Conservation (phyloP, 768 basidiomycete genomes). For the Fistulinella prunicolor region DNA sequence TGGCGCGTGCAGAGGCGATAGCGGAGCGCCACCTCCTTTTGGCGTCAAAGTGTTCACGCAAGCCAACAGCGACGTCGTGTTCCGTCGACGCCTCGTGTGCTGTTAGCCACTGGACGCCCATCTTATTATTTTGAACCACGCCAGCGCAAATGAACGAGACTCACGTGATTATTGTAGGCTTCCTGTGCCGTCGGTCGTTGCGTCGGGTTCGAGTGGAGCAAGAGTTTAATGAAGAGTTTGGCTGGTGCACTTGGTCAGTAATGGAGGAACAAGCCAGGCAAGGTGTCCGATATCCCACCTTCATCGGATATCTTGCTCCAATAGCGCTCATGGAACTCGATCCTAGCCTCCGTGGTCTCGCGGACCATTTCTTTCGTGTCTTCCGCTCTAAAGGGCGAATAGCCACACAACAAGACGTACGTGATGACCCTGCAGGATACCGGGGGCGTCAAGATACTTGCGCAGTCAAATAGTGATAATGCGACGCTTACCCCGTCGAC, state of each 20-base stretch:
- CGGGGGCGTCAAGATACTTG: neutral
- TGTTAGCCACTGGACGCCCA: conserved; percentile 62
- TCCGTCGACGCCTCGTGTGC: conserved; percentile 61
- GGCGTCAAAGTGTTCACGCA: conserved; percentile 83
- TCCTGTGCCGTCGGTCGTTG: conserved; percentile 71
- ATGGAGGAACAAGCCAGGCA: too few relatives aligned
- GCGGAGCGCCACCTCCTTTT: conserved; percentile 70
- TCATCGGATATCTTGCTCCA: conserved; percentile 87
- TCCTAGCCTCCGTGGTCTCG: conserved; percentile 81
- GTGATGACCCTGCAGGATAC: conserved; percentile 70
- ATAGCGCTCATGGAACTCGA: conserved; percentile 91
- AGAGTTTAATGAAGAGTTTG: conserved; percentile 73
- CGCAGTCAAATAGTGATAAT: neutral
- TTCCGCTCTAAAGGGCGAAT: conserved; percentile 89
- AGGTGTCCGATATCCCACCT: too few relatives aligned
- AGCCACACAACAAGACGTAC: conserved; percentile 93
- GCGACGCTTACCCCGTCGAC: conserved; percentile 74
- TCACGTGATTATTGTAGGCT: conserved; percentile 65
- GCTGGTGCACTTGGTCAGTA: conserved; percentile 42
- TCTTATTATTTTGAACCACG: neutral
- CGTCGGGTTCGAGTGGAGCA: conserved; percentile 70
- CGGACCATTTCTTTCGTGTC: conserved; percentile 69
- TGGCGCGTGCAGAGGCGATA: conserved; percentile 50
- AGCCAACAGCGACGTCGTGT: conserved; percentile 66
- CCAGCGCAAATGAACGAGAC: conserved; percentile 19